These are phyloP conservation scores for Syzygium grande DNA, from an alignment of 345 rosid genomes.

Conservation along the genomic window DNA sequence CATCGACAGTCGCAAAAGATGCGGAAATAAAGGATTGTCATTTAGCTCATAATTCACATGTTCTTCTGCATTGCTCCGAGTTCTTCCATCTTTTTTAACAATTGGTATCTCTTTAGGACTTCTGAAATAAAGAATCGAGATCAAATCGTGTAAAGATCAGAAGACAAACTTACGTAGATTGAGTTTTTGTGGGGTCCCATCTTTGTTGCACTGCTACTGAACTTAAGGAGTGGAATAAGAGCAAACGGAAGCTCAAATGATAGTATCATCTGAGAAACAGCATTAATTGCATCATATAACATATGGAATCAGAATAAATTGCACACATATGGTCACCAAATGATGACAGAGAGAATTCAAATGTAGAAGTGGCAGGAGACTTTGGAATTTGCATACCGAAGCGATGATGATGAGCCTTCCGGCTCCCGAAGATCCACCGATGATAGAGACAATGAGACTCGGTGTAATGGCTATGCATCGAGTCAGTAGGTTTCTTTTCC, in stretches of 20 bases:
- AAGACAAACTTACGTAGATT: not conserved
- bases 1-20: not conserved
- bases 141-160: not conserved
- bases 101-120: not conserved
- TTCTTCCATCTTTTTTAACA: not conserved
- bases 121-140: not conserved
- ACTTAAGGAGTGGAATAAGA: slow-evolving; percentile 62
- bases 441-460: slow-evolving; percentile 48
- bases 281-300: not conserved
- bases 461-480: slow-evolving; percentile 55
- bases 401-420: slow-evolving; percentile 53
- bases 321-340: not conserved
- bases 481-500: slow-evolving; percentile 52
- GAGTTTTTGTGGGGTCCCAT: slow-evolving; percentile 77
- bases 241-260: slow-evolving; percentile 76
- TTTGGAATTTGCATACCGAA: slow-evolving; percentile 25
- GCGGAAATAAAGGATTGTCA: not conserved
- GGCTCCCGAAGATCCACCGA: slow-evolving; percentile 57
- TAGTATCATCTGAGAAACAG: slow-evolving; percentile 49
- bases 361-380: not conserved
- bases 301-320: not conserved
- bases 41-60: not conserved
- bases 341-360: not conserved
- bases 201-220: slow-evolving; percentile 56
- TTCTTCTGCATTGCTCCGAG: not conserved